phyloP scores from a whole-genome alignment of 352 stramenopile species.

The Globisporangium polare region DNA sequence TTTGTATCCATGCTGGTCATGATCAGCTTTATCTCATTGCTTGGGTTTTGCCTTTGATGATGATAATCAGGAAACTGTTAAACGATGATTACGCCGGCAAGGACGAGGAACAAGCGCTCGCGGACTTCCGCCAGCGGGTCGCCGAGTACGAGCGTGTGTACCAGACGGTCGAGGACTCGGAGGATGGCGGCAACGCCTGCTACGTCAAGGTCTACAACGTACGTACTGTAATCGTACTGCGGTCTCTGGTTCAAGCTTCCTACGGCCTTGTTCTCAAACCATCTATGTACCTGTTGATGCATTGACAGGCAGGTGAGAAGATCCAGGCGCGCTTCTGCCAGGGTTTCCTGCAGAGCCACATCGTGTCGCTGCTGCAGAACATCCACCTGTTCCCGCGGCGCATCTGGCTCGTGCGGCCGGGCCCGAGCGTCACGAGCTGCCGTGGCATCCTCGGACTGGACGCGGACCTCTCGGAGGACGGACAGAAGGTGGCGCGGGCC shows the following conservation, averaged over 20 bases:
- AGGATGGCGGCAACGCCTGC: slow-evolving; percentile 72
- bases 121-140: slow-evolving; percentile 86
- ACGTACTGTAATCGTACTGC: not conserved
- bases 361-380: slow-evolving; percentile 88
- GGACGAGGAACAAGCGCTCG: slow-evolving; percentile 79
- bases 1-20: slow-evolving; percentile 15
- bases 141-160: slow-evolving; percentile 93
- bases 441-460: slow-evolving; percentile 79
- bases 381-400: slow-evolving; percentile 88
- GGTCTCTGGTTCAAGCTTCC: too few species aligned
- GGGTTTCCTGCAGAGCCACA: slow-evolving; percentile 84
- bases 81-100: slow-evolving; percentile 91
- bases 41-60: too few species aligned
- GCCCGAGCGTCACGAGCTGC: slow-evolving; percentile 72
- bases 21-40: too few species aligned
- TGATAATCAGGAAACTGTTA: slow-evolving; percentile 44
- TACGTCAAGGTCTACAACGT: slow-evolving; percentile 94
- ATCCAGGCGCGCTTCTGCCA: slow-evolving; percentile 86
- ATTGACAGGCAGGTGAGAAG: slow-evolving; percentile 76
- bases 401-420: slow-evolving; percentile 89
- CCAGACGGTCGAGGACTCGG: slow-evolving; percentile 88
- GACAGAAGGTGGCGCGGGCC: slow-evolving; percentile 68
- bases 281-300: not conserved
- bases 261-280: not conserved
- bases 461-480: slow-evolving; percentile 78